Conservation (phyloP, 306 rosid species). For the Calophaca sinica region DNA sequence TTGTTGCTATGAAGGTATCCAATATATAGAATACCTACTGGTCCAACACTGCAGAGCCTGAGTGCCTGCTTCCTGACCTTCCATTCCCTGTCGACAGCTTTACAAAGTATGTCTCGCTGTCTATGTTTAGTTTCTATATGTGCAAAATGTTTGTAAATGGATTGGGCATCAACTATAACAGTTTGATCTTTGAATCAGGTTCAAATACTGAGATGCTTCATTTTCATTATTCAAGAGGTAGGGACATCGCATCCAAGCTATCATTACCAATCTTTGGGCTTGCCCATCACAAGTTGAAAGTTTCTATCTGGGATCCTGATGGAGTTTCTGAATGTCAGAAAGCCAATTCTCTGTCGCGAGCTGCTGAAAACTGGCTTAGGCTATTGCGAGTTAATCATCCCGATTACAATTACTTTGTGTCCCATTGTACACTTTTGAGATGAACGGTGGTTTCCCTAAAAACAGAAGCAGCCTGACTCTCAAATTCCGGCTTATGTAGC, state of each 20-base stretch:
- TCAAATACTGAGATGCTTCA: conserved; percentile 59
- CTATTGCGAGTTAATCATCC: conserved; percentile 71
- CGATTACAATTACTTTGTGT: conserved; percentile 72
- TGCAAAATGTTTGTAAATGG: conserved; percentile 15
- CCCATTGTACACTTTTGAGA: conserved; percentile 62
- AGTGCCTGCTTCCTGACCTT: conserved; percentile 91
- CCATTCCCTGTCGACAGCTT: conserved; percentile 72
- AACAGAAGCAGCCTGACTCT: conserved; percentile 46
- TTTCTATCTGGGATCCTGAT: conserved; percentile 72
- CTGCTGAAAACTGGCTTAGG: conserved; percentile 81
- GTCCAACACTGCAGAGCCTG: conserved; percentile 83
- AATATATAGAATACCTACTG: conserved; percentile 92
- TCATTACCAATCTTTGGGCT: conserved; percentile 81
- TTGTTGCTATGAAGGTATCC: conserved; percentile 74
- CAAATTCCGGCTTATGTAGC: conserved; percentile 22
- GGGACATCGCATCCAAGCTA: conserved; percentile 57
- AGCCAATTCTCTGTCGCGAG: conserved; percentile 67
- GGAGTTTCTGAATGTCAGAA: conserved; percentile 69
- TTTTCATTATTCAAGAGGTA: conserved; percentile 54
- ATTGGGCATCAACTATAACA: conserved; percentile 9
- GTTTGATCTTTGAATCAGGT: conserved; percentile 63
- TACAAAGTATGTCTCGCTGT: conserved; percentile 55
- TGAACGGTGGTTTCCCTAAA: conserved; percentile 43
- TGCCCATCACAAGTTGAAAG: conserved; percentile 77
- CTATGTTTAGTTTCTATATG: conserved; percentile 40